Evolutionary conservation across 345 rosid genomes (phyloP).

Genomic region (Reutealis trisperma): DNA sequence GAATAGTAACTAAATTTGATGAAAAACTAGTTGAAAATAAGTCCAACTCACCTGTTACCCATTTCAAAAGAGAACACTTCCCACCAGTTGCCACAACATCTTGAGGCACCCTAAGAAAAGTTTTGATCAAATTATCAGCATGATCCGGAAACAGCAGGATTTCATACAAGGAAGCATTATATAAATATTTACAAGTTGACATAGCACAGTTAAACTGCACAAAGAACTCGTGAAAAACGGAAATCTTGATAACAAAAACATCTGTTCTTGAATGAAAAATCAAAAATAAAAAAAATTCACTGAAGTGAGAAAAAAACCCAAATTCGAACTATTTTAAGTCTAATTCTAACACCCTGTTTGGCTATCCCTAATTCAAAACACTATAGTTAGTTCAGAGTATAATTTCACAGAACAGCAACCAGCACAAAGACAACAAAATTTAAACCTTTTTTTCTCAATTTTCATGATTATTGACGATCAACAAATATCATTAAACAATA

Average conservation of each 20-base stretch:
- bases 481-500: not conserved
- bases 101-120: constrained; percentile 83
- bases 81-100: constrained; percentile 94
- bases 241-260: not conserved
- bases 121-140: not conserved
- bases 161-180: not conserved
- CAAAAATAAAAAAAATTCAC: not conserved
- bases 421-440: not conserved
- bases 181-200: not conserved
- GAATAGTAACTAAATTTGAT: not conserved
- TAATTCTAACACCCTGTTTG: not conserved
- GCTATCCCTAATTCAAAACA: not conserved
- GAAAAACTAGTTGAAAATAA: not conserved
- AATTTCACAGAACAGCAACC: not conserved
- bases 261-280: not conserved
- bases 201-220: not conserved
- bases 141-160: not conserved
- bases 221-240: not conserved
- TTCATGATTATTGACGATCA: not conserved
- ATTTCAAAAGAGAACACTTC: constrained; percentile 76
- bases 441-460: not conserved
- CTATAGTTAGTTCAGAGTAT: not conserved
- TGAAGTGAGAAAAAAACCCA: not conserved
- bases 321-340: not conserved
- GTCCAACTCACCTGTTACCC: constrained; percentile 72